phyloP scores from a whole-genome alignment of 2,329 filamentous ascomycete species.

The Xylariaceae sp. region DNA sequence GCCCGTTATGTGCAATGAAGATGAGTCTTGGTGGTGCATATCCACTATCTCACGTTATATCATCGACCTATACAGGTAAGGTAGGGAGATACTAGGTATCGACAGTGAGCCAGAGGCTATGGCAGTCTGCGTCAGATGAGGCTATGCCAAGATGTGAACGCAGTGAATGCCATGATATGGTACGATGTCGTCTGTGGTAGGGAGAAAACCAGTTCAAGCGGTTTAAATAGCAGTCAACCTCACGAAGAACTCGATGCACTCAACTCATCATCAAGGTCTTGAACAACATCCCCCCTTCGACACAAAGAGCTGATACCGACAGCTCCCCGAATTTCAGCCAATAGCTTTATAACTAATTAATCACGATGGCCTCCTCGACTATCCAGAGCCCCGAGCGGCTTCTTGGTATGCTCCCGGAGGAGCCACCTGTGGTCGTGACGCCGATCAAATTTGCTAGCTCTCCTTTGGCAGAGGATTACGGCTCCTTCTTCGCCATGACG shows the following conservation, averaged over 20 bases:
- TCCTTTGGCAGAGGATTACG: conserved; percentile 23
- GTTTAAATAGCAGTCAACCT: no score
- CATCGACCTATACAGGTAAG: no score
- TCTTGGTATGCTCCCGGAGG: conserved; percentile 12
- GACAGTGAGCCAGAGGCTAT: no score
- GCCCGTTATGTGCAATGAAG: no score
- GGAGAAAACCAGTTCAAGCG: no score
- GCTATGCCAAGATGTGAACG: no score
- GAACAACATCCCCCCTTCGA: background rate
- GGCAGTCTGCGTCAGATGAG: no score
- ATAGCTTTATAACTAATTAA: background rate
- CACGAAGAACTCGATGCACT: background rate
- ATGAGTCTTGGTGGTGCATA: no score
- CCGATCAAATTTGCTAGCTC: conserved; percentile 25
- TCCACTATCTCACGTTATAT: no score
- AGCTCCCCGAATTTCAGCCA: background rate
- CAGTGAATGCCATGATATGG: no score
- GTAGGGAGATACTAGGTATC: no score
- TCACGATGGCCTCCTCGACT: conserved; percentile 19
- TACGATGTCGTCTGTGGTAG: no score
- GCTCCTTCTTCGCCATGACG: conserved; percentile 25
- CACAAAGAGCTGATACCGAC: background rate
- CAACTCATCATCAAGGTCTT: background rate
- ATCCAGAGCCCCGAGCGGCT: conserved; percentile 14
- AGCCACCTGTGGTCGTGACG: conserved; percentile 12